Percentiles rank a stretch among this genome's conserved stretches.
Evolutionary conservation across 257 asterid genomes (phyloP).

Genomic region (Solanum microdontum): DNA sequence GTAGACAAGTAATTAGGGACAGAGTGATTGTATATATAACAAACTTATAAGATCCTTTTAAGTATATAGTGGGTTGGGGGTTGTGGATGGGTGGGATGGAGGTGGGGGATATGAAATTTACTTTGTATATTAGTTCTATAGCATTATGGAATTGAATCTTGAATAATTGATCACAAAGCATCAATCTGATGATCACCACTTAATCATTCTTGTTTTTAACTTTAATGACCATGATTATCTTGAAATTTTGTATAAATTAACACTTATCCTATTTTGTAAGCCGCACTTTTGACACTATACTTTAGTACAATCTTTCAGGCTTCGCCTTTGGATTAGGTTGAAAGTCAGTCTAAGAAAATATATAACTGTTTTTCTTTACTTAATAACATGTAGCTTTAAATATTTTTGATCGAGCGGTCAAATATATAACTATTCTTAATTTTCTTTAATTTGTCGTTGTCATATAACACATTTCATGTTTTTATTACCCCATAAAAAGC

Average conservation of each 20-base stretch:
- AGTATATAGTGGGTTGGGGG: background rate
- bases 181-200: background rate
- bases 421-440: no score
- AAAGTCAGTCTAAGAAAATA: background rate
- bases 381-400: no score
- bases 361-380: no score
- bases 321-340: background rate
- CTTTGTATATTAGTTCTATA: background rate
- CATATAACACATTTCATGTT: background rate
- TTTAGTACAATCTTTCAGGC: background rate
- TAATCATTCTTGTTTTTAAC: background rate
- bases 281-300: background rate
- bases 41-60: background rate
- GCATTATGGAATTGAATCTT: background rate
- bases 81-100: background rate
- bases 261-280: background rate
- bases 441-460: background rate
- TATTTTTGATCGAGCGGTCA: background rate
- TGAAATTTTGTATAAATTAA: background rate
- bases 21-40: no score
- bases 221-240: background rate
- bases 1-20: no score
- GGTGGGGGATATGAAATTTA: no score
- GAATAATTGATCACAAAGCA: background rate
- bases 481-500: background rate